A percentile compares a stretch with the other conserved stretches of the same genome.
Evolutionary conservation across 2,329 filamentous ascomycete genomes (phyloP).

Genomic region (Purpureocillium takamizusanense): DNA sequence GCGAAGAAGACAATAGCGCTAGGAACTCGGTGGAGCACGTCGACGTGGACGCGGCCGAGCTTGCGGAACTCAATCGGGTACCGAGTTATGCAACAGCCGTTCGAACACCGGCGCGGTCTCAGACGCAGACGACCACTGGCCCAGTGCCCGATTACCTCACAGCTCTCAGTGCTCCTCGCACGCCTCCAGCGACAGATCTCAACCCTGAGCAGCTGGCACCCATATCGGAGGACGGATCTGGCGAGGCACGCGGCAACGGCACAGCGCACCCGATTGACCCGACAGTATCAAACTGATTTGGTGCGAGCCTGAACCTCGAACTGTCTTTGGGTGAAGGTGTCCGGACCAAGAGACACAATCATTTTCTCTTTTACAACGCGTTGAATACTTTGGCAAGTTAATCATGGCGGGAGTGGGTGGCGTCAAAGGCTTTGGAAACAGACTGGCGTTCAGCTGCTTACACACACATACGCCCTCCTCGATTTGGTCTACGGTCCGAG

Average conservation of each 20-base stretch:
- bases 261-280: neutral
- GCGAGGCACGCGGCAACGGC: slow-evolving; percentile 7
- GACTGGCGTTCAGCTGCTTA: too few species aligned
- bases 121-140: slow-evolving; percentile 36
- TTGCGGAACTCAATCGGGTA: slow-evolving; percentile 61
- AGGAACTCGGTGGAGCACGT: slow-evolving; percentile 47
- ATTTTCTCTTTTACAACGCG: too few species aligned
- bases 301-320: too few species aligned
- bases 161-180: slow-evolving; percentile 44
- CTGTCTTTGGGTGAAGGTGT: too few species aligned
- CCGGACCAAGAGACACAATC: too few species aligned
- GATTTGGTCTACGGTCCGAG: too few species aligned
- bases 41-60: slow-evolving; percentile 48
- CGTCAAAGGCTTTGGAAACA: too few species aligned
- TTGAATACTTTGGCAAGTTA: too few species aligned
- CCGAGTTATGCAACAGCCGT: slow-evolving; percentile 72
- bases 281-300: neutral
- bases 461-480: too few species aligned
- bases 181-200: slow-evolving; percentile 30
- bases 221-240: slow-evolving; percentile 20
- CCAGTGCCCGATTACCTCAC: slow-evolving; percentile 59
- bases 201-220: slow-evolving; percentile 18
- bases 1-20: slow-evolving; percentile 40
- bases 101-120: slow-evolving; percentile 49
- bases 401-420: too few species aligned